phyloP scores from a whole-genome alignment of 164 flowering plant genomes.

The Kingdonia uniflora region DNA sequence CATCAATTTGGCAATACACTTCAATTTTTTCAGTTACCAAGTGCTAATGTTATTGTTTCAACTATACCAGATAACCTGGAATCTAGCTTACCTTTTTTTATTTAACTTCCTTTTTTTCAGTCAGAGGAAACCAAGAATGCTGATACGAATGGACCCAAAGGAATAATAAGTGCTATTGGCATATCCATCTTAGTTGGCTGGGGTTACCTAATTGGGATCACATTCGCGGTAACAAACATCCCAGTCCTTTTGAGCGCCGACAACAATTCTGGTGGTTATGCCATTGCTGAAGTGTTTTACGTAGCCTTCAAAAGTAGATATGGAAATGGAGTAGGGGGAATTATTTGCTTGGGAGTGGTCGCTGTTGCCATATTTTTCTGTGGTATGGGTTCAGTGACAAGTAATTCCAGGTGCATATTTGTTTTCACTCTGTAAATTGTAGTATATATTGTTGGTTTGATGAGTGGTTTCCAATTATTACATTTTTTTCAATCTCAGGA shows the following conservation, averaged over 20 bases:
- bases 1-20: background rate
- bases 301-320: slow-evolving; percentile 69
- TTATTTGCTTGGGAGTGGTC: slow-evolving; percentile 70
- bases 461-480: background rate
- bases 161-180: slow-evolving; percentile 83
- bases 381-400: slow-evolving; percentile 52
- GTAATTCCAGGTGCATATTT: slow-evolving; percentile 68
- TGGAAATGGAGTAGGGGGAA: slow-evolving; percentile 87
- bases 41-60: too few species aligned
- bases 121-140: slow-evolving; percentile 93
- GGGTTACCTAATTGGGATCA: slow-evolving; percentile 60
- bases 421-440: too few species aligned
- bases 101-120: slow-evolving; percentile 26
- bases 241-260: slow-evolving; percentile 49
- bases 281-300: slow-evolving; percentile 85
- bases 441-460: too few species aligned
- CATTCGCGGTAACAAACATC: slow-evolving; percentile 77
- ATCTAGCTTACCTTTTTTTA: background rate
- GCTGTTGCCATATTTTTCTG: slow-evolving; percentile 90
- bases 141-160: slow-evolving; percentile 87
- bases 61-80: too few species aligned
- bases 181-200: slow-evolving; percentile 84
- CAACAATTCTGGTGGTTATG: slow-evolving; percentile 92
- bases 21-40: background rate
- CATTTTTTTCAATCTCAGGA: slow-evolving; percentile 32